A percentile compares a stretch with the other conserved stretches of the same genome.
phyloP scores from a whole-genome alignment of 768 basidiomycete genomes.

The Calocera viscosa region DNA sequence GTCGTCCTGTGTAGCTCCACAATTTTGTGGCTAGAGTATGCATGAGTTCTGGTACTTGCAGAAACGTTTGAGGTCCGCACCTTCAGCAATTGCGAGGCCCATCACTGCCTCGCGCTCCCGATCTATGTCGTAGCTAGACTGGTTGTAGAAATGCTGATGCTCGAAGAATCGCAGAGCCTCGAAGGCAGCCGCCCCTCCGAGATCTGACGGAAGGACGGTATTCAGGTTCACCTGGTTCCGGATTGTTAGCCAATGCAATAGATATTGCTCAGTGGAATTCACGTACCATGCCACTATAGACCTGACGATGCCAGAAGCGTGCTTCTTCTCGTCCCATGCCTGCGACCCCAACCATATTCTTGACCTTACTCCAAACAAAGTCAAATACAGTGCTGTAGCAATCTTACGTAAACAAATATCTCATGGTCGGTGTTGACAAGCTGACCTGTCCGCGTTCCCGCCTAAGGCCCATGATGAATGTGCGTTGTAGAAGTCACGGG shows the following conservation, averaged over 20 bases:
- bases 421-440: neutral
- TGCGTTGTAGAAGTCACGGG: slow-evolving; percentile 4
- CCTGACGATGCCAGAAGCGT: slow-evolving; percentile 48
- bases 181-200: slow-evolving; percentile 67
- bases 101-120: slow-evolving; percentile 53
- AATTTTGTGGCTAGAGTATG: slow-evolving; percentile 42
- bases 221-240: slow-evolving; percentile 38
- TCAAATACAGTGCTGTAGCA: slow-evolving; percentile 24
- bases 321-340: slow-evolving; percentile 47
- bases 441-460: neutral
- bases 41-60: neutral
- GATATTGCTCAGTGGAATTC: neutral
- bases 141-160: slow-evolving; percentile 38
- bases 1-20: slow-evolving; percentile 38
- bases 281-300: slow-evolving; percentile 41
- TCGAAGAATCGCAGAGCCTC: slow-evolving; percentile 62
- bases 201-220: slow-evolving; percentile 43
- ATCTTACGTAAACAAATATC: neutral
- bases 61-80: slow-evolving; percentile 26
- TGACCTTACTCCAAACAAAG: slow-evolving; percentile 28
- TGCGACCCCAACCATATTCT: slow-evolving; percentile 25
- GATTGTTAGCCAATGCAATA: slow-evolving; percentile 5
- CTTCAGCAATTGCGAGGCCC: slow-evolving; percentile 60
- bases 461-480: neutral
- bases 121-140: slow-evolving; percentile 43